Base-by-base conservation (phyloP, 768 basidiomycete genomes). In the Pisolithus marmoratus region DNA sequence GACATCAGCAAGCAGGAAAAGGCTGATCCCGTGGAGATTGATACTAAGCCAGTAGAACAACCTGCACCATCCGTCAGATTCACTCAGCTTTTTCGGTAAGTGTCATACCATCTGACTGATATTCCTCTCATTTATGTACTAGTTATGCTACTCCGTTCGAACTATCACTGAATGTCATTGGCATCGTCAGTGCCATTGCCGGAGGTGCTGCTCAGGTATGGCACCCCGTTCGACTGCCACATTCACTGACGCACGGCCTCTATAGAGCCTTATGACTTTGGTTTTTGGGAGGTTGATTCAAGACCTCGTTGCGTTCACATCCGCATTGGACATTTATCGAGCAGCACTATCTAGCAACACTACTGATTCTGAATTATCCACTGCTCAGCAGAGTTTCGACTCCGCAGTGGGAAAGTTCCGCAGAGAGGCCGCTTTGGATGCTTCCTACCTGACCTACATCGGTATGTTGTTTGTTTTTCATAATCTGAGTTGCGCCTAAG, bases 211-310 rank as follows among this genome's bases (percentile, higher is more conserved):
- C 91, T 26, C 89, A 92, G 75, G 87, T 88, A 54, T 60, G 48
- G 14, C 23, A 14, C 47, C 46, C 49, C 37, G 51, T 22, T 42
- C 17, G 17, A 27, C 22, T 34, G 8, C 20, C 24, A 40, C 45
- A 6, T 38, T 20, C 19, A 3, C 34, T 19, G 52, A 47, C 31
- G 29, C 15, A 54, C 5, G 12, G n/a, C n/a, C n/a, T n/a, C 5
- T 20, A n/a, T 17, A 87, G 83, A 87, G 86, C 5, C 72, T 88
- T 41, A 87, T 90, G 86, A 82, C 82, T 56, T 70, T 96, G 50
- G 76, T 96, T 38, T 95, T 96, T 65, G 93, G 92, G 38, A 81
- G 81, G 46, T 80, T 94, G 46, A 86, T 86, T 0, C 78, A 89
- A 58, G 69, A 76, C 36, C 91, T 91, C 68, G 85, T 91, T 60